Evolutionary conservation across 2,329 filamentous ascomycete species (phyloP).

Genomic region (Fusarium transvaalense): DNA sequence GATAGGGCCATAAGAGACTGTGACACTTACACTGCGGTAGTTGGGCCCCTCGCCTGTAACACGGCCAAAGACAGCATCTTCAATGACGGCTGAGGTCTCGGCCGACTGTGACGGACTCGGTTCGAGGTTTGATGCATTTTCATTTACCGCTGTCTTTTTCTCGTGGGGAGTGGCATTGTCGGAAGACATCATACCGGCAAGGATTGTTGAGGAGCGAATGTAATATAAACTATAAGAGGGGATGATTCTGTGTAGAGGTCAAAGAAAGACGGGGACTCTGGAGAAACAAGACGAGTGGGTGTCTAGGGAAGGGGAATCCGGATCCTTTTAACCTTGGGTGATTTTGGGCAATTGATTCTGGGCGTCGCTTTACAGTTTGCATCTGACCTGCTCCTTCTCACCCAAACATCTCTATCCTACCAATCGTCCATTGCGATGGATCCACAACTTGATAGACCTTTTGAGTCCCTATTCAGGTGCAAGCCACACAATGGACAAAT

Average conservation of each 20-base stretch:
- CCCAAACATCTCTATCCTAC: not conserved
- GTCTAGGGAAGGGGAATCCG: not conserved
- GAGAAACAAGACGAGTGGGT: not conserved
- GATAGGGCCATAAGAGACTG: too few species aligned
- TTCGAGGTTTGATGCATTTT: slow-evolving; percentile 10
- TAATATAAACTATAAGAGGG: not conserved
- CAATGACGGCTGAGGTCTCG: not conserved
- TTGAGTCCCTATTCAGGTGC: not conserved
- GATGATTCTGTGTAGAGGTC: not conserved
- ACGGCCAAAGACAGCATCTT: slow-evolving; percentile 43
- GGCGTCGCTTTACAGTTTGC: not conserved
- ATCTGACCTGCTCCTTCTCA: not conserved
- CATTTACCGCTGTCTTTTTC: not conserved
- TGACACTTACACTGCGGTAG: slow-evolving; percentile 46
- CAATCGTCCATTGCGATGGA: not conserved
- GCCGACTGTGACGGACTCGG: slow-evolving; percentile 13
- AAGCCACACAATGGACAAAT: not conserved
- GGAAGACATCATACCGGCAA: slow-evolving; percentile 9
- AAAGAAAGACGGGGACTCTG: not conserved
- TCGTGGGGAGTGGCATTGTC: not conserved
- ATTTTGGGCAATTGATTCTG: not conserved
- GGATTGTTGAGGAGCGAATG: not conserved
- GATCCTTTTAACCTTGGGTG: slow-evolving; percentile 1
- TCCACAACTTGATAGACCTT: not conserved
- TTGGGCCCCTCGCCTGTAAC: slow-evolving; percentile 47